These are phyloP conservation scores for Alternaria panax DNA, from an alignment of 2,329 filamentous ascomycete genomes.

Conservation along the genomic window DNA sequence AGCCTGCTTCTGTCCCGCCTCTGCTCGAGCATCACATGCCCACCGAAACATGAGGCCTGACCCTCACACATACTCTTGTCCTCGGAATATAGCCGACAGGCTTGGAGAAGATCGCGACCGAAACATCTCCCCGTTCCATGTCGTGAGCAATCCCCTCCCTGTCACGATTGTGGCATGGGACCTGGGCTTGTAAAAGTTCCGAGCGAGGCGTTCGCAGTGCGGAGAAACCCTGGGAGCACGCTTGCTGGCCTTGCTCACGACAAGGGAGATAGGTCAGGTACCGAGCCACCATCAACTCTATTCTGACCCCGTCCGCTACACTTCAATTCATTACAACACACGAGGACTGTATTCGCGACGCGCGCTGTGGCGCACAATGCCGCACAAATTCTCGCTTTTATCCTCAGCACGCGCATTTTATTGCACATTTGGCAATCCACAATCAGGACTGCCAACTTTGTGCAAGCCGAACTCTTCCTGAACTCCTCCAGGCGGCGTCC, in stretches of 20 bases:
- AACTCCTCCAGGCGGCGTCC: slow-evolving; percentile 14
- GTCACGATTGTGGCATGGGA: slow-evolving; percentile 49
- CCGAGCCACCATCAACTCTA: slow-evolving; percentile 48
- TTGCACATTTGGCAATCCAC: not conserved
- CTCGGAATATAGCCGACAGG: slow-evolving; percentile 21
- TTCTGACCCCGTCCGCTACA: slow-evolving; percentile 36
- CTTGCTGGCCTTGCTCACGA: slow-evolving; percentile 43
- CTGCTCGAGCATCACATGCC: slow-evolving; percentile 21
- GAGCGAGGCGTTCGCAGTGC: slow-evolving; percentile 48
- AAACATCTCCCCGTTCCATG: slow-evolving; percentile 33
- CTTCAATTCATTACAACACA: slow-evolving; percentile 7
- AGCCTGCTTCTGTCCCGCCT: slow-evolving; percentile 22
- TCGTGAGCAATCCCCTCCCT: slow-evolving; percentile 31
- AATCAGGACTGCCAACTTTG: slow-evolving; percentile 19
- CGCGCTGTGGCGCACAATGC: not conserved
- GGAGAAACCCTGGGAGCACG: slow-evolving; percentile 49
- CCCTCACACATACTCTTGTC: slow-evolving; percentile 13
- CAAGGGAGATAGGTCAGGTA: slow-evolving; percentile 49
- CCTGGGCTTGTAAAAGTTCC: slow-evolving; percentile 50
- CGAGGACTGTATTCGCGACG: not conserved
- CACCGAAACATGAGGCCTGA: slow-evolving; percentile 40
- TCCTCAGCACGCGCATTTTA: slow-evolving; percentile 4
- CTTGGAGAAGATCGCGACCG: slow-evolving; percentile 40
- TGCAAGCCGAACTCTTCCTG: slow-evolving; percentile 18
- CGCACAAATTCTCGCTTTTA: not conserved